Evolutionary conservation across 1,284 basidiomycete species (phyloP).

Genomic region (Sporisorium reilianum): DNA sequence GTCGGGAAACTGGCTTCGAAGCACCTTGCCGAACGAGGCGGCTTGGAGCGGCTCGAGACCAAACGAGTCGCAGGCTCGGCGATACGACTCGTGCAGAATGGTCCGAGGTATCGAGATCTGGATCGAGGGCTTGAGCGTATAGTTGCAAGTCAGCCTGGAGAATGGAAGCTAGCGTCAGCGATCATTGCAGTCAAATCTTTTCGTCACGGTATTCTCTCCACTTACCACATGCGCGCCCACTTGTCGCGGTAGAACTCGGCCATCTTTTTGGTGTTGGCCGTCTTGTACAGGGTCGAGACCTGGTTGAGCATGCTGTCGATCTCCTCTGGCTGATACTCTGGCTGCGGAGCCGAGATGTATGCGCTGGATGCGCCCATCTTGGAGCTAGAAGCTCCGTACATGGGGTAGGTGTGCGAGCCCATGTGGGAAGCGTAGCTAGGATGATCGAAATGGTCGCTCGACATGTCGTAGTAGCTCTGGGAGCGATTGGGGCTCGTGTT

Average conservation of each 20-base stretch:
- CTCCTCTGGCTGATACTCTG: slow-evolving; percentile 40
- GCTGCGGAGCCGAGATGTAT: slow-evolving; percentile 24
- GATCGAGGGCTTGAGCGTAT: slow-evolving; percentile 52
- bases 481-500: slow-evolving; percentile 44
- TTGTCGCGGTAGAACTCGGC: slow-evolving; percentile 56
- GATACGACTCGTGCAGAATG: slow-evolving; percentile 54
- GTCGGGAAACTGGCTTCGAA: slow-evolving; percentile 50
- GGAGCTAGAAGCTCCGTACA: slow-evolving; percentile 23
- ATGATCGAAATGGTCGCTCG: slow-evolving; percentile 34
- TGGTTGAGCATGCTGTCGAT: slow-evolving; percentile 49
- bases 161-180: background rate
- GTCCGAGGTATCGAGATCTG: slow-evolving; percentile 55
- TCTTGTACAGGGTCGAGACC: slow-evolving; percentile 49
- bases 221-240: slow-evolving; percentile 50
- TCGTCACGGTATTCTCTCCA: slow-evolving; percentile 7
- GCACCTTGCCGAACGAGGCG: slow-evolving; percentile 54
- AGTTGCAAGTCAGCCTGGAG: slow-evolving; percentile 50
- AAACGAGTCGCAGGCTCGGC: slow-evolving; percentile 46
- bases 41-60: slow-evolving; percentile 51
- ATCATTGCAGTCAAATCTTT: background rate
- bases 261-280: slow-evolving; percentile 54
- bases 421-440: slow-evolving; percentile 24
- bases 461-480: slow-evolving; percentile 42
- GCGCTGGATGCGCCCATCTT: slow-evolving; percentile 21
- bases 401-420: slow-evolving; percentile 22